Base-by-base conservation (phyloP, 306 rosid genomes). In the Rubus parviflorus region DNA sequence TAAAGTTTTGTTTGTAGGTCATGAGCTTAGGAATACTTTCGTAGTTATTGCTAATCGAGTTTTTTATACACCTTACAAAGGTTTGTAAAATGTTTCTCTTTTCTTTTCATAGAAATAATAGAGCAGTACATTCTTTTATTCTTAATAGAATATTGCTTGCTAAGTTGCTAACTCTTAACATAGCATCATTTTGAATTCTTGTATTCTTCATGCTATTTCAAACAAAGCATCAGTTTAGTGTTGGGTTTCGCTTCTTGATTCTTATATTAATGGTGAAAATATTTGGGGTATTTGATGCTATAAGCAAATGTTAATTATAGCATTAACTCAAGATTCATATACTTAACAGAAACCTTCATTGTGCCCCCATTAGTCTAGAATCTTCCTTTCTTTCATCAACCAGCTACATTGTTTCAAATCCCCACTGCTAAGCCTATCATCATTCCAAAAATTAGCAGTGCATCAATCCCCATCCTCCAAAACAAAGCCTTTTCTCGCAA, bases 1-100 rank as follows among this genome's bases (percentile, higher is more conserved):
- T 85, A 88, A 86, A 76, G 74, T 85, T 87, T 85, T 88, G 85
- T 78, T 81, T 56, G 84, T 88, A 77, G 86, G 74, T 73, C 52
- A 5, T 78, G 67, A 75, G 73, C 23, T 78, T 78, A 74, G 80
- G 77, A 68, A 15, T 67, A 67, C 57, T 62, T 62, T 49, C 22
- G 19, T 78, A 68, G 76, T 79, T 75, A 49, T 52, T 56, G 71
- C 77, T 74, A 40, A 61, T 64, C 70, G 63, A 60, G 66, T 49
- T 64, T 46, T 53, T 46, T 45, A 72, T 43, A 68, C 73, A 66
- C 65, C 75, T 53, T 23, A 61, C 53, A 76, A 71, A 58, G 22
- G 68, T 52, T 76, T 85, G 89, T 86, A 85, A 64, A 80, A 61
- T 75, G 80, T 23, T 47, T 58, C 23, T 57, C 56, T 72, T 75